Conservation (phyloP, 2,329 filamentous ascomycete species). For the Microthyrium microscopicum region DNA sequence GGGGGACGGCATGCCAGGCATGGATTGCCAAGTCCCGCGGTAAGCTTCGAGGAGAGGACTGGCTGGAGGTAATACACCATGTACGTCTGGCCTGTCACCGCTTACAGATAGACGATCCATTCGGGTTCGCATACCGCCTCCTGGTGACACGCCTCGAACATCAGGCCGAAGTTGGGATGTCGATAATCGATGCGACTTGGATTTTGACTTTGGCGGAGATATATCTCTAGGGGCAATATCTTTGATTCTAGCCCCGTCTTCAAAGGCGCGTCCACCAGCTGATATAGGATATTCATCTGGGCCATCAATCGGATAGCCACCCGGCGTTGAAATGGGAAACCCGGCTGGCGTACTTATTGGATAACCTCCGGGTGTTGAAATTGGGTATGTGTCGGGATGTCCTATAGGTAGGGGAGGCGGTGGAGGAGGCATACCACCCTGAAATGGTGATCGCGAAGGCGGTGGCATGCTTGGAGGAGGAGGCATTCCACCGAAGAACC, state of each 20-base stretch:
- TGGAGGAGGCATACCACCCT: too few species aligned
- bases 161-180: slow-evolving; percentile 11
- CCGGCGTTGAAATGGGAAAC: too few species aligned
- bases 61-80: slow-evolving; percentile 40
- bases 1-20: slow-evolving; percentile 86
- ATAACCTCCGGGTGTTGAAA: too few species aligned
- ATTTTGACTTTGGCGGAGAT: slow-evolving; percentile 11
- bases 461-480: too few species aligned
- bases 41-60: slow-evolving; percentile 87
- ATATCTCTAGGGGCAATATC: slow-evolving; percentile 9
- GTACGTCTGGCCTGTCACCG: slow-evolving; percentile 25
- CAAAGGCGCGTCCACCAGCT: too few species aligned
- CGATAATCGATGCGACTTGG: slow-evolving; percentile 18
- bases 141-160: slow-evolving; percentile 7
- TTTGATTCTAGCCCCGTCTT: slow-evolving; percentile 12
- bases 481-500: too few species aligned
- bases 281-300: too few species aligned
- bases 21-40: slow-evolving; percentile 81
- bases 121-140: slow-evolving; percentile 20
- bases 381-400: too few species aligned
- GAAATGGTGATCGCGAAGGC: too few species aligned
- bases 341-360: too few species aligned
- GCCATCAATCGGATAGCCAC: too few species aligned
- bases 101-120: slow-evolving; percentile 32
- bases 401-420: too few species aligned